Conservation (phyloP, 1,139 yeast species). For the Kodamaea suecica region DNA sequence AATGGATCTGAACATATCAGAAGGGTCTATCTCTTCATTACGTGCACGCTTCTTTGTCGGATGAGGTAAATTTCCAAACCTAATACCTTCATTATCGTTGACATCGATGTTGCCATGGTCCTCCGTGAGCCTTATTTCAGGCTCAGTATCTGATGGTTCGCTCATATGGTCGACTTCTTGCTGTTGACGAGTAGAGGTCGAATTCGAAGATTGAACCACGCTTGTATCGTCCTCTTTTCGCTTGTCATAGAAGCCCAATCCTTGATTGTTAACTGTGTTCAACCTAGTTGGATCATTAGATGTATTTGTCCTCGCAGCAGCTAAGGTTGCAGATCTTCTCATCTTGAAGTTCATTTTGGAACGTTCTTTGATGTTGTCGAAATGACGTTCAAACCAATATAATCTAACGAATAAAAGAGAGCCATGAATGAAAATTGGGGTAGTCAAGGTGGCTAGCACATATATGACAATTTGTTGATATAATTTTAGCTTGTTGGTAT, state of each 20-base stretch:
- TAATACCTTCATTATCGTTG: conserved; percentile 26
- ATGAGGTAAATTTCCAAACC: conserved; percentile 40
- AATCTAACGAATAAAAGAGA: conserved; percentile 74
- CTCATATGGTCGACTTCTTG: conserved; percentile 30
- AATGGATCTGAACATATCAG: conserved; percentile 80
- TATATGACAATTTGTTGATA: conserved; percentile 79
- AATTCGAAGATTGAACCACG: conserved; percentile 15
- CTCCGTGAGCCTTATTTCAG: conserved; percentile 3
- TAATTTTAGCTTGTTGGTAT: conserved; percentile 55
- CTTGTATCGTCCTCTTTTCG: conserved; percentile 5
- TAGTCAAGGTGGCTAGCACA: conserved; percentile 59
- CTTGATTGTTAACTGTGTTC: conserved; percentile 40
- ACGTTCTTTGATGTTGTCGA: conserved; percentile 72
- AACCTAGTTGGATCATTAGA: conserved; percentile 30
- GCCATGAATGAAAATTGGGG: conserved; percentile 89
- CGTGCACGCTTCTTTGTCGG: conserved; percentile 30
- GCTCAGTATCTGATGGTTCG: conserved; percentile 28
- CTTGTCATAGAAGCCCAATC: conserved; percentile 23
- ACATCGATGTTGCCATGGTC: conserved; percentile 1
- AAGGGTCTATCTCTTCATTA: conserved; percentile 62
- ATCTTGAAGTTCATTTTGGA: conserved; percentile 74
- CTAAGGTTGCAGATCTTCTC: conserved; percentile 76
- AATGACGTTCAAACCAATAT: conserved; percentile 85
- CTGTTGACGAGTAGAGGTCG: conserved; percentile 14
- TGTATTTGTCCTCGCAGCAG: conserved; percentile 51